Evolutionary conservation across 1,284 basidiomycete genomes (phyloP), one percentile per base, ranked within the genome.

Genomic region (Apiotrichum mycotoxinovorans): DNA sequence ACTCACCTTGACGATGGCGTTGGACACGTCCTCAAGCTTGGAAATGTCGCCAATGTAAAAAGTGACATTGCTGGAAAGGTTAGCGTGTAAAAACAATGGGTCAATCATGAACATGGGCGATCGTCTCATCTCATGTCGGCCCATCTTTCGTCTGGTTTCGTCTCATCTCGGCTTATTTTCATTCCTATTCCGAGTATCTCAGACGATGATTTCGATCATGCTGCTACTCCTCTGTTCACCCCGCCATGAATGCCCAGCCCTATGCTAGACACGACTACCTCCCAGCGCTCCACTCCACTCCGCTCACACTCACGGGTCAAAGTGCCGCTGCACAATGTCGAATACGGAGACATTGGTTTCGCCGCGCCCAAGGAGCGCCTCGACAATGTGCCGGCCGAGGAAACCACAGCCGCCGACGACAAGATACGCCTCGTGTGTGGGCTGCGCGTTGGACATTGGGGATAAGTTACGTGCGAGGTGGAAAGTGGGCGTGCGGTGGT

Each of bases 381-480:
- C 84, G 38, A 96, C 90, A 64, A 97, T 89, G 71, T 92, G 89
- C 60, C 91, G 80, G 41, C 93, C 93, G 15, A 97, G 80, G 77
- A 97, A 96, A 12, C 93, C 92, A 69, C 88, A 91, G 52, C 91
- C 91, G 41, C 91, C 91, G 74, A 94, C 86, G 68, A 95, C 89
- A 60, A 94, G 79, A 74, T 74, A 78, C 12, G 72, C 68, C 58
- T 75, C 73, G 55, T 58, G 52, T 2, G 62, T 66, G 18, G 65
- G 52, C 37, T 58, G 49, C 27, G 61, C 54, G 51, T 56, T 53
- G 47, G 58, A 58, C 58, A 60, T 61, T 20, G 55, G 48, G 46
- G 22, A 44, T n/a, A n/a, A n/a, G n/a, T n/a, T n/a, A n/a, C n/a
- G n/a, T n/a, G n/a, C n/a, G n/a, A n/a, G n/a, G n/a, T n/a, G n/a